Evolutionary conservation across 2,329 filamentous ascomycete species (phyloP).

Genomic region (Drechslera avenae): DNA sequence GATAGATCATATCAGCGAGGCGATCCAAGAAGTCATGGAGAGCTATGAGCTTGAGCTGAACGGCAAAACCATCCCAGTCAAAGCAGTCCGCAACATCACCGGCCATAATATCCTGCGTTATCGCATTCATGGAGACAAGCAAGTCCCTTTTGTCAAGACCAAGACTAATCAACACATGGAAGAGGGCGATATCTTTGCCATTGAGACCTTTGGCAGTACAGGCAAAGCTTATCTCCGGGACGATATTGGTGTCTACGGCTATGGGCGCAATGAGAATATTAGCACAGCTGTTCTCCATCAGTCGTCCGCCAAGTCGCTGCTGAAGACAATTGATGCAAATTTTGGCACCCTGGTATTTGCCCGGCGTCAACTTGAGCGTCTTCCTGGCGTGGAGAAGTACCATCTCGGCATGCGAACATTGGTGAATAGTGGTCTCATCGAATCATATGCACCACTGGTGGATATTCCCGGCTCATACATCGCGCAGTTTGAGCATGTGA

Average conservation of each 20-base stretch:
- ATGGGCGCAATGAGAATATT: slow-evolving; percentile 73
- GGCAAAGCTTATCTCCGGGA: slow-evolving; percentile 84
- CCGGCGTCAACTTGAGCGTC: slow-evolving; percentile 81
- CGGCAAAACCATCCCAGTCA: slow-evolving; percentile 76
- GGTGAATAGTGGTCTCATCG: slow-evolving; percentile 79
- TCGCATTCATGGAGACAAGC: slow-evolving; percentile 90
- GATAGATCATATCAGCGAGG: slow-evolving; percentile 78
- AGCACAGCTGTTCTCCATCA: slow-evolving; percentile 74
- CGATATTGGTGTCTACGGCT: slow-evolving; percentile 66
- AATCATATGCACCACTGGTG: slow-evolving; percentile 84
- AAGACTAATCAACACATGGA: slow-evolving; percentile 92
- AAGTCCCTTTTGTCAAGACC: slow-evolving; percentile 88
- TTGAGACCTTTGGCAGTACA: slow-evolving; percentile 94
- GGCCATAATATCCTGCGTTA: slow-evolving; percentile 92
- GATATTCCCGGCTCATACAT: slow-evolving; percentile 93
- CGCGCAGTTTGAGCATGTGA: slow-evolving; percentile 91
- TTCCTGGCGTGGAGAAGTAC: slow-evolving; percentile 84
- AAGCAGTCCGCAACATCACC: slow-evolving; percentile 82
- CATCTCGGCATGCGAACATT: slow-evolving; percentile 86
- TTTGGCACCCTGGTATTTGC: slow-evolving; percentile 92
- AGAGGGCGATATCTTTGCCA: slow-evolving; percentile 91
- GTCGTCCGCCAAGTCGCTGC: slow-evolving; percentile 78
- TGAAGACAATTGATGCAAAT: slow-evolving; percentile 91
- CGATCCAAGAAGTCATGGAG: slow-evolving; percentile 92
- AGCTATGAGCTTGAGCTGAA: slow-evolving; percentile 84